Evolutionary conservation across 441 rosid genomes (phyloP).

Genomic region (Populus trichocarpa): DNA sequence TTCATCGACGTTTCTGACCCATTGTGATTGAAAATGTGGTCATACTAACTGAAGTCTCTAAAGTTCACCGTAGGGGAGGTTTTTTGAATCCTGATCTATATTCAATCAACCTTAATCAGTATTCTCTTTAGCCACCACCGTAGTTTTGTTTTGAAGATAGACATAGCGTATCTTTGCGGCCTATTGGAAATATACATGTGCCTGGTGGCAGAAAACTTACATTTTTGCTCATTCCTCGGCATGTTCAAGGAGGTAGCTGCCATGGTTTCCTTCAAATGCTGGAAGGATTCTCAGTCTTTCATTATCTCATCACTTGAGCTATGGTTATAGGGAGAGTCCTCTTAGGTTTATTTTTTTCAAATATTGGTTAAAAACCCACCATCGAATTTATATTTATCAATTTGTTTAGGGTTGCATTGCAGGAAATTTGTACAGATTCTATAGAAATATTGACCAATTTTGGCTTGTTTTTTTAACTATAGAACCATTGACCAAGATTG

Average conservation of each 20-base stretch:
- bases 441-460: not conserved
- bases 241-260: not conserved
- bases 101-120: not conserved
- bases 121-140: not conserved
- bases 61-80: not conserved
- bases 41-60: not conserved
- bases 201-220: not conserved
- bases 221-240: not conserved
- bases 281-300: not conserved
- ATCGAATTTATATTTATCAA: not conserved
- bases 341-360: not conserved
- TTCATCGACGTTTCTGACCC: not conserved
- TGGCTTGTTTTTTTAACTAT: no score
- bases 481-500: no score
- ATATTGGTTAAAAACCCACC: not conserved
- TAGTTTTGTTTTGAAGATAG: not conserved
- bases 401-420: not conserved
- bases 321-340: no score
- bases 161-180: not conserved
- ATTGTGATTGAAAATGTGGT: not conserved
- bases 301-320: not conserved
- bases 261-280: not conserved
- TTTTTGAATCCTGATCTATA: not conserved
- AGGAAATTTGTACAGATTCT: not conserved
- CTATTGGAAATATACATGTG: not conserved